phyloP scores from a whole-genome alignment of 1,284 basidiomycete species.

The Thelephora terrestris region DNA sequence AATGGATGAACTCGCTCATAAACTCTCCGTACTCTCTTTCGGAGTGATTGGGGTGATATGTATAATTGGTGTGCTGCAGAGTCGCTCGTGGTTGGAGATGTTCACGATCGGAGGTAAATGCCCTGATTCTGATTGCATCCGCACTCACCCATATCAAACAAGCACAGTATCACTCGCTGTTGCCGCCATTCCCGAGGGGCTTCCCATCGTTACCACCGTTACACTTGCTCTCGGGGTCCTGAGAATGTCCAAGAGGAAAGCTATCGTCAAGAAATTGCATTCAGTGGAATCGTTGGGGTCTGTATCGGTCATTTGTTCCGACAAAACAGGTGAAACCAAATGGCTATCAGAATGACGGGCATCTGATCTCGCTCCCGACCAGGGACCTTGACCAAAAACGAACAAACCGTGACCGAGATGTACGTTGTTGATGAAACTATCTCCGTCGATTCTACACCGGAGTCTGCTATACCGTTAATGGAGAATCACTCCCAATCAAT shows the following conservation, averaged over 20 bases:
- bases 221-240: slow-evolving; percentile 92
- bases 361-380: background rate
- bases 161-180: slow-evolving; percentile 86
- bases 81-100: slow-evolving; percentile 93
- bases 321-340: slow-evolving; percentile 73
- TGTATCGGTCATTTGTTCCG: slow-evolving; percentile 93
- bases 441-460: slow-evolving; percentile 43
- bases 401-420: slow-evolving; percentile 86
- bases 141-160: slow-evolving; percentile 10
- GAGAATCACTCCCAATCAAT: slow-evolving; percentile 41
- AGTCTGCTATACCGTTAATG: slow-evolving; percentile 19
- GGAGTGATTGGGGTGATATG: slow-evolving; percentile 90
- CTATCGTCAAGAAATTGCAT: slow-evolving; percentile 94
- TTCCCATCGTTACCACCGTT: slow-evolving; percentile 96
- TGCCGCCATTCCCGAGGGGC: slow-evolving; percentile 93
- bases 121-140: slow-evolving; percentile 1
- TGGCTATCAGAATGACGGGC: background rate
- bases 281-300: slow-evolving; percentile 92
- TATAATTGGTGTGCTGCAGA: slow-evolving; percentile 81
- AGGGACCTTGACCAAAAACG: slow-evolving; percentile 95
- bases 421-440: slow-evolving; percentile 82
- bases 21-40: slow-evolving; percentile 85
- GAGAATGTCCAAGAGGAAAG: slow-evolving; percentile 89
- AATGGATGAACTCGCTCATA: slow-evolving; percentile 96
- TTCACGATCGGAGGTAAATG: slow-evolving; percentile 89